A percentile compares a stretch with the other conserved stretches of the same genome.
phyloP scores from a whole-genome alignment of 345 rosid species.

The Syzygium jambos region DNA sequence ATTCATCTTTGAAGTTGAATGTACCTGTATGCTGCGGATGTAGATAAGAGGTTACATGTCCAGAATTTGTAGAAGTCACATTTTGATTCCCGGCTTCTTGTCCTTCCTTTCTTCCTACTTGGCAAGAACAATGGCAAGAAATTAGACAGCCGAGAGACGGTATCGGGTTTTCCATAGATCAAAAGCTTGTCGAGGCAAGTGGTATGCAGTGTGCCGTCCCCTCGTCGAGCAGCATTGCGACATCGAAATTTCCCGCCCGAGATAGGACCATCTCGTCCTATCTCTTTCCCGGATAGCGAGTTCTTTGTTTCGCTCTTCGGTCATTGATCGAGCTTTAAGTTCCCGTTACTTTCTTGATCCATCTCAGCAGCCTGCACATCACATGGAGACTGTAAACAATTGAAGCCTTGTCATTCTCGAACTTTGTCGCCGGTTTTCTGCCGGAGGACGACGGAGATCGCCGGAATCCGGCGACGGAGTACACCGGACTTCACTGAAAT shows the following conservation, averaged over 20 bases:
- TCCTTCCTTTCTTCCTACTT: background rate
- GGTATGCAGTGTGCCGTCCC: background rate
- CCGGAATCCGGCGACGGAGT: too few relatives aligned
- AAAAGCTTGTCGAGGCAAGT: background rate
- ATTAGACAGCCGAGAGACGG: background rate
- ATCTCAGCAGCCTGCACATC: background rate
- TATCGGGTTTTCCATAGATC: background rate
- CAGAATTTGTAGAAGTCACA: background rate
- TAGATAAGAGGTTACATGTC: background rate
- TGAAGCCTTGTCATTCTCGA: background rate
- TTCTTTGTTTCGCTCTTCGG: background rate
- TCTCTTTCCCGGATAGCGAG: background rate
- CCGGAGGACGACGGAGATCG: too few relatives aligned
- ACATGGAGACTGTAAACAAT: background rate
- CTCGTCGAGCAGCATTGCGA: background rate
- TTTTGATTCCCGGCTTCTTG: background rate
- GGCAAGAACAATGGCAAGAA: background rate
- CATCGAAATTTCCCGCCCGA: background rate
- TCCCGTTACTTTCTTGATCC: background rate
- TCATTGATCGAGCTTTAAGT: background rate
- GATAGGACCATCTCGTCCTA: too few relatives aligned
- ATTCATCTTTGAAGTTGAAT: background rate
- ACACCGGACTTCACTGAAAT: too few relatives aligned
- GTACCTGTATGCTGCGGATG: background rate
- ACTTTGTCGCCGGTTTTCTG: background rate